phyloP scores from a whole-genome alignment of 192 early-diverging fungal genomes.

The Rhizophagus clarus region DNA sequence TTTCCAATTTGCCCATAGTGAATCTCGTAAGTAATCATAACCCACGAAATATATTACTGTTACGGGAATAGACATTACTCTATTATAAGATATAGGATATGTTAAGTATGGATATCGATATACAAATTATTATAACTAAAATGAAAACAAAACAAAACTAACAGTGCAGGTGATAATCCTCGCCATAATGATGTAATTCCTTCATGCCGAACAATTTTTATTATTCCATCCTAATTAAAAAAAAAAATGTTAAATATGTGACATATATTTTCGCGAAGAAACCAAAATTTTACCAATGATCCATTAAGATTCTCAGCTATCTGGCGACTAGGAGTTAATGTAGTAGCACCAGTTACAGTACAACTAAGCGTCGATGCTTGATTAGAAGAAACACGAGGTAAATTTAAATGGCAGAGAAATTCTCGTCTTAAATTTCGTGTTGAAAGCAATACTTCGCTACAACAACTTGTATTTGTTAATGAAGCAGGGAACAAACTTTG shows the following conservation, averaged over 20 bases:
- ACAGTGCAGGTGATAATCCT: slow-evolving; percentile 82
- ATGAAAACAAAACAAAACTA: slow-evolving; percentile 17
- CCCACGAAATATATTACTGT: slow-evolving; percentile 95
- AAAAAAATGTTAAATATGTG: slow-evolving; percentile 12
- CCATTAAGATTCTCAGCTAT: slow-evolving; percentile 44
- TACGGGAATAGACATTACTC: slow-evolving; percentile 83
- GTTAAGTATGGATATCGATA: neutral
- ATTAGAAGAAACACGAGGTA: neutral
- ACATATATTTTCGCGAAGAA: slow-evolving; percentile 30
- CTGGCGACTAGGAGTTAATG: slow-evolving; percentile 33
- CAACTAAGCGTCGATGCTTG: slow-evolving; percentile 21
- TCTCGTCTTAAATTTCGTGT: slow-evolving; percentile 5
- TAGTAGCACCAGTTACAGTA: neutral
- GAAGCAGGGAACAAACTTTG: slow-evolving; percentile 42
- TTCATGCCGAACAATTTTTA: slow-evolving; percentile 78
- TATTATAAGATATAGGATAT: neutral
- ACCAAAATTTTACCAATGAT: slow-evolving; percentile 40
- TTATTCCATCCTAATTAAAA: slow-evolving; percentile 61
- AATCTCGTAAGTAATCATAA: slow-evolving; percentile 83
- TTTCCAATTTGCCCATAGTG: slow-evolving; percentile 34
- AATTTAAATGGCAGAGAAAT: slow-evolving; percentile 4
- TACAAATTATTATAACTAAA: neutral
- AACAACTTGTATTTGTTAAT: slow-evolving; percentile 18
- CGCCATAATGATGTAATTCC: slow-evolving; percentile 83
- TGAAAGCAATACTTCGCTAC: slow-evolving; percentile 14